A percentile compares a stretch with the other conserved stretches of the same genome.
These are phyloP conservation scores for Bromus sterilis DNA, from an alignment of 176 grass and related monocot genomes.

Conservation along the genomic window DNA sequence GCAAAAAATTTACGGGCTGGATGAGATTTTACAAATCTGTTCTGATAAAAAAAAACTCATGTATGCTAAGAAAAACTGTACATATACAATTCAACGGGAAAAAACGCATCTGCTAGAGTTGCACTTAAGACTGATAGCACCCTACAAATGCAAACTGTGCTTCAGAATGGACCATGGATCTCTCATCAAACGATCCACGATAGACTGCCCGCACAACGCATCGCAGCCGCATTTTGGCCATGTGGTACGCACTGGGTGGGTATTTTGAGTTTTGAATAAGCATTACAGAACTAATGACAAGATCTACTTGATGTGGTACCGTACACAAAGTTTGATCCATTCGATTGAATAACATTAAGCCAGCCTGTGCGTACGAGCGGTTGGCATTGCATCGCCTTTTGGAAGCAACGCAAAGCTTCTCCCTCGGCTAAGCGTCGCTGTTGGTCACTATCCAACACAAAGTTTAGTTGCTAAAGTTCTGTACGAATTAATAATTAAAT, in stretches of 20 bases:
- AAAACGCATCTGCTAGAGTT: too few species aligned
- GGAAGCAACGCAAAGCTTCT: constrained; percentile 27
- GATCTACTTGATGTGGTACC: constrained; percentile 6
- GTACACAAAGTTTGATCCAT: neutral
- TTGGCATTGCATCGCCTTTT: constrained; percentile 21
- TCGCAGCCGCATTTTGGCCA: constrained; percentile 1
- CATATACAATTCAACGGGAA: too few species aligned
- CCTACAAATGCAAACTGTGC: too few species aligned
- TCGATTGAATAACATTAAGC: constrained; percentile 2
- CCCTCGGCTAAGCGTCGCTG: neutral
- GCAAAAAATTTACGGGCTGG: too few species aligned
- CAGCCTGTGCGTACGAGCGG: neutral
- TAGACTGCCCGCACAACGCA: too few species aligned
- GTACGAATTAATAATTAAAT: neutral
- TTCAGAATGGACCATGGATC: too few species aligned
- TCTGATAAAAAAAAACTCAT: too few species aligned
- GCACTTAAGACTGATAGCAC: too few species aligned
- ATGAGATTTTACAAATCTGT: too few species aligned
- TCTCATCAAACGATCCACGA: too few species aligned
- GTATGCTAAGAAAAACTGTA: too few species aligned
- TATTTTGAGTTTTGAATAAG: neutral
- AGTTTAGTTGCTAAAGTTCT: neutral
- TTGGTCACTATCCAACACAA: constrained; percentile 1
- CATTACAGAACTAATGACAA: neutral
- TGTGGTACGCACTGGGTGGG: neutral